phyloP scores from a whole-genome alignment of 306 rosid species.

The Coriaria nepalensis region DNA sequence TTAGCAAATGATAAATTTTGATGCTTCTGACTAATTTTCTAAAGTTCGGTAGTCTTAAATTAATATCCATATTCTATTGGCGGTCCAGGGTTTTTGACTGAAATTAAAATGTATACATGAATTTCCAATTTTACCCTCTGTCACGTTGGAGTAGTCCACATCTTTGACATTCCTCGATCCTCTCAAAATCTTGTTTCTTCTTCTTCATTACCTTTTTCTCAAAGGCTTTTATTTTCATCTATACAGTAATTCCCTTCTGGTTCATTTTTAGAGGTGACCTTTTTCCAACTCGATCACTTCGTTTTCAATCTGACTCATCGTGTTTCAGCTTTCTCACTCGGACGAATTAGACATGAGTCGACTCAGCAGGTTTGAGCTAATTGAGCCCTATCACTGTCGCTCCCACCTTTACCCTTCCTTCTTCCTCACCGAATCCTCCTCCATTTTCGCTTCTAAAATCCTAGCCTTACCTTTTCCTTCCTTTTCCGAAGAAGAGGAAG shows the following conservation, averaged over 20 bases:
- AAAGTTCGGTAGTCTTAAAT: too few species aligned
- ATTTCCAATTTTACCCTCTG: neutral
- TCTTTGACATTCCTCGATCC: constrained; percentile 1
- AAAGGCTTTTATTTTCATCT: neutral
- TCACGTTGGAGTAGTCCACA: neutral
- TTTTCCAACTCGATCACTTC: neutral
- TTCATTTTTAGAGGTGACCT: neutral
- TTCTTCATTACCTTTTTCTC: neutral
- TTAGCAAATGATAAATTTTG: too few species aligned
- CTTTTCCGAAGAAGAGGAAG: constrained; percentile 25
- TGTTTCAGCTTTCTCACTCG: constrained; percentile 14
- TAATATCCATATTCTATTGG: too few species aligned
- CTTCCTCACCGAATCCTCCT: constrained; percentile 36
- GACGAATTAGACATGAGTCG: constrained; percentile 35
- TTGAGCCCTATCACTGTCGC: constrained; percentile 19
- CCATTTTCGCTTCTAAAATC: constrained; percentile 25
- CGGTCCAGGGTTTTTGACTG: too few species aligned
- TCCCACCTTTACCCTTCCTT: constrained; percentile 8
- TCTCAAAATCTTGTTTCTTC: constrained; percentile 1
- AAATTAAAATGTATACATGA: neutral
- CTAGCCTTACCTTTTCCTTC: constrained; percentile 45
- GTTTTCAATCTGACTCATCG: constrained; percentile 7
- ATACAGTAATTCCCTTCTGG: neutral
- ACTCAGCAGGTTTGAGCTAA: constrained; percentile 39
- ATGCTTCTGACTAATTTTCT: too few species aligned